Evolutionary conservation across 257 asterid genomes (phyloP).

Genomic region (Penstemon barbatus): DNA sequence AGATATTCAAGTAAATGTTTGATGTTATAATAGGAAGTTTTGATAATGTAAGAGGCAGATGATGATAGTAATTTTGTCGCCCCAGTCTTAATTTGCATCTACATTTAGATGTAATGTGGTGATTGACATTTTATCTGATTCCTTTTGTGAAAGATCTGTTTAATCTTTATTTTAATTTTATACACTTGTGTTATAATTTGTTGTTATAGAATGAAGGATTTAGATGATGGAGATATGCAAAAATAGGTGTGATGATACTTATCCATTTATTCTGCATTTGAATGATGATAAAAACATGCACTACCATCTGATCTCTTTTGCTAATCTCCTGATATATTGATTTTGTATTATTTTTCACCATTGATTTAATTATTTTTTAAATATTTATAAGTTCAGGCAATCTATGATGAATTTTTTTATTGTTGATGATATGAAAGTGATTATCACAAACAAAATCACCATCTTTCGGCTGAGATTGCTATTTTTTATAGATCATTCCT

Average conservation of each 20-base stretch:
- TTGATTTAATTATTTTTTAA: no score
- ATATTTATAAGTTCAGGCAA: constrained; percentile 23
- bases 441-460: constrained; percentile 52
- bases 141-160: neutral
- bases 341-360: neutral
- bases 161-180: neutral
- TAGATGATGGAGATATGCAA: constrained; percentile 20
- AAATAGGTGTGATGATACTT: constrained; percentile 47
- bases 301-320: constrained; percentile 83
- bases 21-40: constrained; percentile 34
- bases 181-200: neutral
- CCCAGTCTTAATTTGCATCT: constrained; percentile 56
- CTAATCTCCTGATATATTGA: neutral
- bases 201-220: neutral
- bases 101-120: constrained; percentile 41
- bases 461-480: constrained; percentile 91
- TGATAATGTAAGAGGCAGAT: constrained; percentile 19
- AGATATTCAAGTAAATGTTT: constrained; percentile 36
- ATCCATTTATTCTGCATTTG: constrained; percentile 55
- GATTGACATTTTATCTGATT: constrained; percentile 49
- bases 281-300: constrained; percentile 72
- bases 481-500: neutral
- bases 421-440: constrained; percentile 39
- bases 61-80: constrained; percentile 50
- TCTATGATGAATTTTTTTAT: constrained; percentile 42